phyloP scores from a whole-genome alignment of 2,329 filamentous ascomycete species.

The Cladobotryum mycophilum region DNA sequence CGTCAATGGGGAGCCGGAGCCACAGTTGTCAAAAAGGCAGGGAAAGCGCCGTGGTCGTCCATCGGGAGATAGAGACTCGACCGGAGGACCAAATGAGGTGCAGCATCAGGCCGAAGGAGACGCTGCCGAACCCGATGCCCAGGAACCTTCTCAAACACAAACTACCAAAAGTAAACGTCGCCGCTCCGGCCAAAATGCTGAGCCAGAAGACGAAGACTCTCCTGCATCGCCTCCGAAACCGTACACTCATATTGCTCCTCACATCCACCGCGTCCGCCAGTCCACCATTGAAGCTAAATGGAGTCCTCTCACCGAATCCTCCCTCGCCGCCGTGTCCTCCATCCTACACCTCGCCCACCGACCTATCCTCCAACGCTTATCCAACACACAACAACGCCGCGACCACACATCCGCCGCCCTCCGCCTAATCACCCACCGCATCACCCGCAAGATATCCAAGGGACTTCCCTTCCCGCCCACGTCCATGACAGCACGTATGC shows the following conservation, averaged over 20 bases:
- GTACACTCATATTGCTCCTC: slow-evolving; percentile 47
- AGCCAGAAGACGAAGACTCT: slow-evolving; percentile 15
- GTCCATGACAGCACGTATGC: slow-evolving; percentile 20
- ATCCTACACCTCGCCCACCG: slow-evolving; percentile 55
- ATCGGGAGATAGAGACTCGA: background rate
- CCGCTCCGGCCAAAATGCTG: slow-evolving; percentile 13
- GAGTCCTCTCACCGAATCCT: slow-evolving; percentile 48
- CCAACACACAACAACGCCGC: slow-evolving; percentile 40
- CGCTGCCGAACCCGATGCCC: background rate
- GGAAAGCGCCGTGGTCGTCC: slow-evolving; percentile 4
- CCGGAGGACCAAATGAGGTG: background rate
- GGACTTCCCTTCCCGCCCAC: slow-evolving; percentile 62
- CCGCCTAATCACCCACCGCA: slow-evolving; percentile 45
- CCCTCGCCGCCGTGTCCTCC: slow-evolving; percentile 48
- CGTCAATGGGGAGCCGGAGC: too few relatives aligned
- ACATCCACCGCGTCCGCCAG: slow-evolving; percentile 50
- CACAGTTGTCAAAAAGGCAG: background rate
- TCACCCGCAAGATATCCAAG: slow-evolving; percentile 51
- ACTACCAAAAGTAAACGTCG: slow-evolving; percentile 7
- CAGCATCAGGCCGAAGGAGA: background rate
- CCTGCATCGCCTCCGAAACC: slow-evolving; percentile 26
- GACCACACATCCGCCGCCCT: slow-evolving; percentile 52
- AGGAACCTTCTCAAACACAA: background rate
- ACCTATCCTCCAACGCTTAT: slow-evolving; percentile 54
- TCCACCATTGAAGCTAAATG: slow-evolving; percentile 64